These are phyloP conservation scores for Chrysoporthe deuterocubensis DNA, from an alignment of 2,329 filamentous ascomycete species.

Conservation along the genomic window DNA sequence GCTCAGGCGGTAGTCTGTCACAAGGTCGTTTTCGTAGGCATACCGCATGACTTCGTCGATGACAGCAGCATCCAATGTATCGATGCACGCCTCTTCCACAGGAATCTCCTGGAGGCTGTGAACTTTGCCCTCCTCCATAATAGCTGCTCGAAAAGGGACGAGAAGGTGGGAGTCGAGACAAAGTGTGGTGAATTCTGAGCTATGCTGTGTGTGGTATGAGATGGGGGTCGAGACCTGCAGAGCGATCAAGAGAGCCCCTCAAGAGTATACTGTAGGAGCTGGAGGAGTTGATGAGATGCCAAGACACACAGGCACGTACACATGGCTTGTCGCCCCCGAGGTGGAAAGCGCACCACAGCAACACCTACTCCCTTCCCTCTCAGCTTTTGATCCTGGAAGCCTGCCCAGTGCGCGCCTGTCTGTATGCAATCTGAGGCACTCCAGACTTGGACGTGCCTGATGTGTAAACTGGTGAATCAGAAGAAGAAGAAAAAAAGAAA, in stretches of 20 bases:
- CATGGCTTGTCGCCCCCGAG: neutral
- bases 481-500: neutral
- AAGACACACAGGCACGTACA: neutral
- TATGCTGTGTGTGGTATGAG: neutral
- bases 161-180: neutral
- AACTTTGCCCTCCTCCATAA: neutral
- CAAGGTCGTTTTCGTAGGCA: slow-evolving; percentile 25
- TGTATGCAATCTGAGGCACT: neutral
- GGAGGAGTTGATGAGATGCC: neutral
- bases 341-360: neutral
- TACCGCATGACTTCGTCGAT: slow-evolving; percentile 17
- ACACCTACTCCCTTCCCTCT: neutral
- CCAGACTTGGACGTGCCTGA: neutral
- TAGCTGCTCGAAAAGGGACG: too few species aligned
- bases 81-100: neutral
- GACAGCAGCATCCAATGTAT: neutral
- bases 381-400: neutral
- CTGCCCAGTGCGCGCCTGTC: neutral
- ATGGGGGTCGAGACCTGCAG: neutral
- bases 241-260: neutral
- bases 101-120: neutral
- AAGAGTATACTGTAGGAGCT: neutral
- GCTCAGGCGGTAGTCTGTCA: slow-evolving; percentile 17
- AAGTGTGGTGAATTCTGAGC: neutral
- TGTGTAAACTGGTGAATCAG: neutral